Conservation (phyloP, 352 stramenopile genomes). For the Detonula confervacea region DNA sequence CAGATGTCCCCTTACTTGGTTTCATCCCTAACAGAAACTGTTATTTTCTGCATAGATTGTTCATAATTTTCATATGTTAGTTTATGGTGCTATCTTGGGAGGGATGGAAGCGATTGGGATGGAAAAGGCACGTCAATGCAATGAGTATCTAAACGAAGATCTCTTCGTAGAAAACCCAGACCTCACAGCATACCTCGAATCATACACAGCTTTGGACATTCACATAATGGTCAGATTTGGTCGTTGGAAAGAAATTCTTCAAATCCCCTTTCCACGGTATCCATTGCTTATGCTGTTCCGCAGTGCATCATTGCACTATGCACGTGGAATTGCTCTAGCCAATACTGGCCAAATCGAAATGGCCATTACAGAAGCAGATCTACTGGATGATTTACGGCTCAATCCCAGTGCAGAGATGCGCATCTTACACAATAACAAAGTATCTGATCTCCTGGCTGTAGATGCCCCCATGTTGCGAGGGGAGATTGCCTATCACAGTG, state of each 20-base stretch:
- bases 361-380: slow-evolving; percentile 74
- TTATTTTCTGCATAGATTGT: too few species aligned
- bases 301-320: slow-evolving; percentile 75
- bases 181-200: slow-evolving; percentile 78
- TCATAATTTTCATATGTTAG: slow-evolving; percentile 85
- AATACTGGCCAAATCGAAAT: slow-evolving; percentile 64
- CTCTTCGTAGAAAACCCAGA: slow-evolving; percentile 73
- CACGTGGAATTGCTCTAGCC: slow-evolving; percentile 79
- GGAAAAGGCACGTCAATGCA: slow-evolving; percentile 69
- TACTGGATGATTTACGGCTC: slow-evolving; percentile 60
- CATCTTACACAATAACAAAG: slow-evolving; percentile 84
- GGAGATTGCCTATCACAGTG: slow-evolving; percentile 86
- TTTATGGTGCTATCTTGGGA: slow-evolving; percentile 80
- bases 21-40: too few species aligned
- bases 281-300: slow-evolving; percentile 79
- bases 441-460: slow-evolving; percentile 78
- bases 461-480: slow-evolving; percentile 83
- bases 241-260: slow-evolving; percentile 84
- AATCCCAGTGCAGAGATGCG: slow-evolving; percentile 62
- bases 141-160: slow-evolving; percentile 64
- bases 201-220: slow-evolving; percentile 79
- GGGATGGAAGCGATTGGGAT: slow-evolving; percentile 76
- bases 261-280: slow-evolving; percentile 65
- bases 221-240: slow-evolving; percentile 86
- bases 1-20: too few species aligned